phyloP scores from a whole-genome alignment of 495 filamentous ascomycete genomes.

The Aspergillus wentii region DNA sequence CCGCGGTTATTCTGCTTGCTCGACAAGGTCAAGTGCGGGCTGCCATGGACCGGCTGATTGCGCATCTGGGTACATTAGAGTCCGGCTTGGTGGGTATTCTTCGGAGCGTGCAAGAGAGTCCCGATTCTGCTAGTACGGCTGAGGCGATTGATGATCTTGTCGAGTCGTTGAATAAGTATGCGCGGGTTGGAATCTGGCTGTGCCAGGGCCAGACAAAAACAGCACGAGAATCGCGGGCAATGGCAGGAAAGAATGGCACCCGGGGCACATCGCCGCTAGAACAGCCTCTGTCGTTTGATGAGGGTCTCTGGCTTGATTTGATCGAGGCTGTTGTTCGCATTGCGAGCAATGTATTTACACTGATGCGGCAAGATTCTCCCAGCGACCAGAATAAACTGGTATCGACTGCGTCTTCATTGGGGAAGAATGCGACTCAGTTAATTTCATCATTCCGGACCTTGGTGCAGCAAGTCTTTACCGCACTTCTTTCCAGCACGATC shows the following conservation, averaged over 20 bases:
- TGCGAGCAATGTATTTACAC: slow-evolving; percentile 54
- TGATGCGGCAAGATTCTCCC: slow-evolving; percentile 24
- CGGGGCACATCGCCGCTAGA: slow-evolving; percentile 38
- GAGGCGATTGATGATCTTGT: slow-evolving; percentile 58
- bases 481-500: slow-evolving; percentile 68
- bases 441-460: slow-evolving; percentile 63
- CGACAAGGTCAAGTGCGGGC: slow-evolving; percentile 79
- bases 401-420: slow-evolving; percentile 4
- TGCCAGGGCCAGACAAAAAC: slow-evolving; percentile 85
- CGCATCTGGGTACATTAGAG: slow-evolving; percentile 73
- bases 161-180: slow-evolving; percentile 78
- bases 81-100: slow-evolving; percentile 73
- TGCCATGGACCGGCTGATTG: slow-evolving; percentile 78
- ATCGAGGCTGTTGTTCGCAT: slow-evolving; percentile 81
- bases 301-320: slow-evolving; percentile 85
- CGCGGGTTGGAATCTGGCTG: slow-evolving; percentile 88
- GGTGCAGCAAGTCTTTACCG: slow-evolving; percentile 87
- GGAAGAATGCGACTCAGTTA: slow-evolving; percentile 38
- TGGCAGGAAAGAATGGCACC: slow-evolving; percentile 34
- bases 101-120: slow-evolving; percentile 44
- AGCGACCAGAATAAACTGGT: slow-evolving; percentile 9
- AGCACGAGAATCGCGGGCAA: slow-evolving; percentile 29
- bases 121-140: slow-evolving; percentile 48
- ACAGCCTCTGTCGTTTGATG: slow-evolving; percentile 67
- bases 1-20: slow-evolving; percentile 85